Evolutionary conservation across 768 basidiomycete species (phyloP).

Genomic region (Kwoniella dendrophila): DNA sequence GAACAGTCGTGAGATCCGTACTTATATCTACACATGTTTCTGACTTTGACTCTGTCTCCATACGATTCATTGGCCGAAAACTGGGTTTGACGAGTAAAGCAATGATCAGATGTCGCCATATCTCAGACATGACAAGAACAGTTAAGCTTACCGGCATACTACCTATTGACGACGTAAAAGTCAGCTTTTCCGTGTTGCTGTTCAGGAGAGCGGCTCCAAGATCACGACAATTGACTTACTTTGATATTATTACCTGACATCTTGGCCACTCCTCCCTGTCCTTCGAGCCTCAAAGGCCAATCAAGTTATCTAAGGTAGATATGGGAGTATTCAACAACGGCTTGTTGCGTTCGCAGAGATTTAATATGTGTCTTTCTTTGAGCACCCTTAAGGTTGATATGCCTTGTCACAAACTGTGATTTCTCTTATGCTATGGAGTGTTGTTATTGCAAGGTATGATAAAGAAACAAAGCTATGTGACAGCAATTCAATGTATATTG

Average conservation of each 20-base stretch:
- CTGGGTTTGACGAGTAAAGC: conserved; percentile 57
- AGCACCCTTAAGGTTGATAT: too few species aligned
- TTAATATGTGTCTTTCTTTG: too few species aligned
- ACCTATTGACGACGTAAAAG: conserved; percentile 62
- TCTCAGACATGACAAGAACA: neutral
- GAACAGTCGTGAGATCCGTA: conserved; percentile 81
- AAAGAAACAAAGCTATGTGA: too few species aligned
- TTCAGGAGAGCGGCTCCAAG: neutral
- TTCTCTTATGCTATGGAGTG: too few species aligned
- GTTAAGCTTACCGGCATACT: conserved; percentile 81
- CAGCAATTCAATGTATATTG: neutral
- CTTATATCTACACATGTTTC: conserved; percentile 86
- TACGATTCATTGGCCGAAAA: conserved; percentile 91
- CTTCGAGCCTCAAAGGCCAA: neutral
- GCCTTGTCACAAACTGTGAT: too few species aligned
- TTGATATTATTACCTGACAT: conserved; percentile 56
- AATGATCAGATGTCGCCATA: conserved; percentile 1
- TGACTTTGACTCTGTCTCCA: conserved; percentile 78
- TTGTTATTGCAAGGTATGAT: too few species aligned
- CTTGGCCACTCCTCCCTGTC: conserved; percentile 9
- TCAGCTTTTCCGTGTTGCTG: neutral
- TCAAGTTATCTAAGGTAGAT: neutral
- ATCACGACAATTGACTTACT: conserved; percentile 29
- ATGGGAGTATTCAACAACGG: neutral
- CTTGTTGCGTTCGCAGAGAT: too few species aligned